These are phyloP conservation scores for Colletotrichum falcatum DNA, from an alignment of 2,329 filamentous ascomycete genomes.

Conservation along the genomic window DNA sequence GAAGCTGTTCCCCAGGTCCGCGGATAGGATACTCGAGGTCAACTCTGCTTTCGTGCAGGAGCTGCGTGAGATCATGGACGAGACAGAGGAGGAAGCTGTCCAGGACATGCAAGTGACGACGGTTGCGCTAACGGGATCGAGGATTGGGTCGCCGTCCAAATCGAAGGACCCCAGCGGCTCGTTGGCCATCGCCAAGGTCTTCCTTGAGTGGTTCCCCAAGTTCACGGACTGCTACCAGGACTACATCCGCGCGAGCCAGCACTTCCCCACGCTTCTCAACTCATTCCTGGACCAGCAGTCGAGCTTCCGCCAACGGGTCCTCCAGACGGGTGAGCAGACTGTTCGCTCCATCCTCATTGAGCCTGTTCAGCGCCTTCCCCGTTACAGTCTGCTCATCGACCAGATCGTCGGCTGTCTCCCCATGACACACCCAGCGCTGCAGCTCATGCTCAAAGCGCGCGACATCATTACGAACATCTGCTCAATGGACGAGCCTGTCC, in stretches of 20 bases:
- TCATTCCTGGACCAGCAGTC: conserved; percentile 83
- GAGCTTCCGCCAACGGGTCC: conserved; percentile 83
- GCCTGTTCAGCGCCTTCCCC: conserved; percentile 91
- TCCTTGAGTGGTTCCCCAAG: conserved; percentile 92
- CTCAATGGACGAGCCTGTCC: conserved; percentile 81
- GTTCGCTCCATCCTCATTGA: conserved; percentile 94
- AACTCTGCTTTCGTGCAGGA: conserved; percentile 85
- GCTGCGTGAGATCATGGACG: conserved; percentile 81
- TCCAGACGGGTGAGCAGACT: conserved; percentile 88
- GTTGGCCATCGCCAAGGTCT: conserved; percentile 80
- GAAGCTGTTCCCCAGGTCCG: conserved; percentile 82
- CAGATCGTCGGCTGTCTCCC: conserved; percentile 91
- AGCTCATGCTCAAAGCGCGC: conserved; percentile 85
- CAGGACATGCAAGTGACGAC: conserved; percentile 76
- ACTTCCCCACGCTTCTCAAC: conserved; percentile 85
- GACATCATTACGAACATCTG: conserved; percentile 98
- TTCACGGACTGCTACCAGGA: conserved; percentile 93
- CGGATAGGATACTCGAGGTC: conserved; percentile 83
- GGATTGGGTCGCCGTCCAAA: conserved; percentile 58
- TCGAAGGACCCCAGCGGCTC: conserved; percentile 82
- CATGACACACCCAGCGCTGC: conserved; percentile 85
- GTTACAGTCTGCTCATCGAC: conserved; percentile 96
- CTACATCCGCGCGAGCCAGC: conserved; percentile 90
- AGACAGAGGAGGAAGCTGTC: conserved; percentile 83
- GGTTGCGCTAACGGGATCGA: conserved; percentile 55